Base-by-base conservation (phyloP, 2,329 filamentous ascomycete species). In the Neofusicoccum laricinum region DNA sequence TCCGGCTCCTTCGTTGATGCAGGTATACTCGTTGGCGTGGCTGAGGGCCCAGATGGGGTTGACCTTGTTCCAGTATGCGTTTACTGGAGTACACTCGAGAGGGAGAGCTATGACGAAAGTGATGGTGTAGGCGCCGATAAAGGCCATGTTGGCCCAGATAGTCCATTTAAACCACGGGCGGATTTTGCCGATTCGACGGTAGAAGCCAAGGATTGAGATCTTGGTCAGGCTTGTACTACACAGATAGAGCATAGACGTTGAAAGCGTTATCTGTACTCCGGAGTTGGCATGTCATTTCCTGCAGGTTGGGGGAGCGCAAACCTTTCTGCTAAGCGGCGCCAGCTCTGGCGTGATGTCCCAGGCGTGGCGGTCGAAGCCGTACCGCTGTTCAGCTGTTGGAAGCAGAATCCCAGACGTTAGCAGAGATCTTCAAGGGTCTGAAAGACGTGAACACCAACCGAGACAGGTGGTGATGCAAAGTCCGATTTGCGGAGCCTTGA, bases 31-130 rank as follows among this genome's bases (percentile, higher is more conserved):
- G 25, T 30, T 30, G 25, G 6, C 61, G 45, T 77, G 67, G 14
- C 72, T 71, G 6, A 68, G 21, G 15, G 69, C 69, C 72, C 76
- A 80, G 1, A 40, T 41, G 0, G 72, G 58, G 64, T 77, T 72
- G 64, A 77, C 78, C 25, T 75, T 67, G 62, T 73, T 72, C 72
- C 78, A 81, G 67, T 76, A 80, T 17, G 78, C 78, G 30, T 73
- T 66, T 0, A 78, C 70, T 0, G 79, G 79, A 1, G 66, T 68
- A 67, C 79, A 82, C 1, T 68, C 75, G 68, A 77, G 76, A 48
- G 72, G 64, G 14, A 79, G 68, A 66, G 70, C 63, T 65, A 76
- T 53, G 55, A 72, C 69, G 68, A 80, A 80, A 6, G 72, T 67
- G 43, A 80, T 59, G 10, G 73, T 73, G 67, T 79, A 81, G 12